Evolutionary conservation across 2,329 filamentous ascomycete genomes (phyloP).

Genomic region (Phoma sp.): DNA sequence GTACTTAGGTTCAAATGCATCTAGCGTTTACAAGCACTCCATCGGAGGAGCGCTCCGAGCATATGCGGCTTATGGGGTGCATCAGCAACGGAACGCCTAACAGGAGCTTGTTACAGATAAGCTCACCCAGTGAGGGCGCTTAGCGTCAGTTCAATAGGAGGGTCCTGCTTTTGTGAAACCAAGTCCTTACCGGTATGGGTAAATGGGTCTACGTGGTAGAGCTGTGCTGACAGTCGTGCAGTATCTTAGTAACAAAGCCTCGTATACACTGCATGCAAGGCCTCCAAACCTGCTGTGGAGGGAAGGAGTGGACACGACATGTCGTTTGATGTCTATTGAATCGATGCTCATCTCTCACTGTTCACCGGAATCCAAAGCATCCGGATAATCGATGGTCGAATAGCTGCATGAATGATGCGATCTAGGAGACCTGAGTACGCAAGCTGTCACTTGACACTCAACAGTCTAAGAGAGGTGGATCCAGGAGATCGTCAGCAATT

Average conservation of each 20-base stretch:
- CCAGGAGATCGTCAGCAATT: background rate
- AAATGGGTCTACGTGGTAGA: background rate
- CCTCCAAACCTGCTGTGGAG: too few relatives aligned
- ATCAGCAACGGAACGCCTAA: background rate
- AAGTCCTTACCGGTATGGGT: background rate
- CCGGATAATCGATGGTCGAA: background rate
- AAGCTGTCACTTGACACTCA: background rate
- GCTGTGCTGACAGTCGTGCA: background rate
- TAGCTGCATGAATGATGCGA: background rate
- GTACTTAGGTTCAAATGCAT: too few relatives aligned
- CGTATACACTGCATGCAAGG: too few relatives aligned
- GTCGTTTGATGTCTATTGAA: background rate
- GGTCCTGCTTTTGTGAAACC: background rate
- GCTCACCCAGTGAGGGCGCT: background rate
- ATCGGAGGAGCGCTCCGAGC: background rate
- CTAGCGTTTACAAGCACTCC: too few relatives aligned
- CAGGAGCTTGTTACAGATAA: background rate
- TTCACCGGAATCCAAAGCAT: too few relatives aligned
- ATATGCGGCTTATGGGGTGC: background rate
- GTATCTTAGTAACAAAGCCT: too few relatives aligned
- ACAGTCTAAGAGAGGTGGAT: background rate
- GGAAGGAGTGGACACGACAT: too few relatives aligned
- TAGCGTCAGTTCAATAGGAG: too few relatives aligned
- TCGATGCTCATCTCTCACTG: too few relatives aligned
- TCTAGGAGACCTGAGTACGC: background rate